phyloP scores from a whole-genome alignment of 306 rosid genomes.

The Dryas octopetala region DNA sequence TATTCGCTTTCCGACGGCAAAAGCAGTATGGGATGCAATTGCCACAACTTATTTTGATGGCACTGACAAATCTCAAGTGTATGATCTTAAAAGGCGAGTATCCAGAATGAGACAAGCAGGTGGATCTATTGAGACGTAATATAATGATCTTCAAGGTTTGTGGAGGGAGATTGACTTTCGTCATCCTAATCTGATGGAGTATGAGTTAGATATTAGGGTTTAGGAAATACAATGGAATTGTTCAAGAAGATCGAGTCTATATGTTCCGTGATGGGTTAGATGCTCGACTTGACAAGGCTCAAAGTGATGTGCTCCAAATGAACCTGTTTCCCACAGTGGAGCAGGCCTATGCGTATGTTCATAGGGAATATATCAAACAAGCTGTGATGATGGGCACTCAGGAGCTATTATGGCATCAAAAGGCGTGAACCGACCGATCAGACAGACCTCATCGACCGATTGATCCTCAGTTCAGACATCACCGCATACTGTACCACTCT shows the following conservation, averaged over 20 bases:
- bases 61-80: conserved; percentile 7
- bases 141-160: background rate
- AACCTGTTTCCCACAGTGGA: background rate
- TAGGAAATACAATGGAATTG: background rate
- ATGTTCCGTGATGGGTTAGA: background rate
- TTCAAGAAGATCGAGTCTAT: conserved; percentile 12
- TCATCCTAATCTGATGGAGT: conserved; percentile 7
- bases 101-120: background rate
- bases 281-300: background rate
- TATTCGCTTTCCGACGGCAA: conserved; percentile 2
- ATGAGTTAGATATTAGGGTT: background rate
- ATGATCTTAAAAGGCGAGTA: conserved; percentile 9
- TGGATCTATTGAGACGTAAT: conserved; percentile 11
- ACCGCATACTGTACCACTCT: too few relatives aligned
- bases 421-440: background rate
- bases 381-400: background rate
- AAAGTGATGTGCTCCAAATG: background rate
- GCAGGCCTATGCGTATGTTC: conserved; percentile 13
- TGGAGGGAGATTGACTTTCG: conserved; percentile 21
- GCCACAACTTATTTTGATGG: conserved; percentile 17
- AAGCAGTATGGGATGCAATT: conserved; percentile 3
- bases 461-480: too few relatives aligned
- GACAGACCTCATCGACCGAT: background rate
- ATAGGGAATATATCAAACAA: background rate
- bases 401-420: background rate